Evolutionary conservation across 345 rosid genomes (phyloP), one percentile per base, ranked within the genome.

Genomic region (Brassica nigra): DNA sequence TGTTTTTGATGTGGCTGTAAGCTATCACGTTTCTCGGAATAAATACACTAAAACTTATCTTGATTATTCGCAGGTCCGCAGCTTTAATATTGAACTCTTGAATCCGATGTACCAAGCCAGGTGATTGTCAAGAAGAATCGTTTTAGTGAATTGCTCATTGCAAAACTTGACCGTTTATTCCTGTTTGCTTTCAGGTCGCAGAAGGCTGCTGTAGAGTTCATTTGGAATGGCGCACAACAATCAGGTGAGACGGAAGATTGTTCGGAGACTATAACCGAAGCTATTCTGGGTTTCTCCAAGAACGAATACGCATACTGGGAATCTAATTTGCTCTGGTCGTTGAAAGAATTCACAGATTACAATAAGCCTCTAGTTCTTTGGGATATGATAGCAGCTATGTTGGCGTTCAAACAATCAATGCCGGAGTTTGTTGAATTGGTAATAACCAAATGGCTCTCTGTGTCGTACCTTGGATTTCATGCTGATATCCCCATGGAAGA

Each of bases 91-190:
- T 37, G 89, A 87, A 49, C 86, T 86, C 62, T 86, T 95, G 87
- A 84, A 91, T 85, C 97, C 80, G 39, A 95, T 95, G 98, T 95
- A 95, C 68, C 87, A 91, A 80, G 91, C 90, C 72, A 90, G 99
- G 98, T 93, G 42, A 77, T 8, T 67, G 31, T 76, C 73, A 6
- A 31, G 49, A 55, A 81, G 28, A 27, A 59, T 18, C 20, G 18
- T 62, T 55, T 31, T 36, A 62, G 9, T 62, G 29, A 54, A 10
- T 67, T 34, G 30, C 62, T 76, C 16, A 28, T 71, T 62, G 15
- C 64, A 71, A 49, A 76, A 52, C 6, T 39, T 68, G 52, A 77
- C 27, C 8, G 28, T 61, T 49, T 2, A 12, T 20, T 67, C 65
- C 12, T 62, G 36, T 37, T 81, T 49, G 14, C 23, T 75, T 52